phyloP scores from a whole-genome alignment of 768 basidiomycete species.

The Agrocybe pediades region DNA sequence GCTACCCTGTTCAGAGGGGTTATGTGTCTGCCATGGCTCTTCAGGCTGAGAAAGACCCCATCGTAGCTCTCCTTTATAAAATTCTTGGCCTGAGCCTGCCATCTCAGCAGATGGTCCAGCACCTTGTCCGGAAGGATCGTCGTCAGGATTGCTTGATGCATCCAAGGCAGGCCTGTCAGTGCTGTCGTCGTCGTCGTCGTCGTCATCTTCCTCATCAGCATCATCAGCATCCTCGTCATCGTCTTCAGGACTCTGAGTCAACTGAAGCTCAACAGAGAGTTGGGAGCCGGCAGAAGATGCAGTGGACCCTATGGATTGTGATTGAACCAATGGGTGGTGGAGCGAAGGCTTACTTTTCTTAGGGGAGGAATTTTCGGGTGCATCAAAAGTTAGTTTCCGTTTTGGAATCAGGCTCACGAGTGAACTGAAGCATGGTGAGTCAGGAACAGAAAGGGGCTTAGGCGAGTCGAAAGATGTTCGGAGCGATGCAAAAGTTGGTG shows the following conservation, averaged over 20 bases:
- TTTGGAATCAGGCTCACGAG: conserved; percentile 15
- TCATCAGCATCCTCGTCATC: conserved; percentile 11
- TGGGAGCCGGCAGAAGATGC: conserved; percentile 37
- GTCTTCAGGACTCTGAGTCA: conserved; percentile 41
- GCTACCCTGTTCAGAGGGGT: background rate
- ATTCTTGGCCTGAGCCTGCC: background rate
- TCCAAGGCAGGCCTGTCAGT: too few relatives aligned
- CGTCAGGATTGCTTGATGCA: background rate
- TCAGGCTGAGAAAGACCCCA: conserved; percentile 7
- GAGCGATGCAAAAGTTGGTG: conserved; percentile 23
- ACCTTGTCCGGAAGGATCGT: background rate
- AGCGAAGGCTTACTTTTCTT: background rate
- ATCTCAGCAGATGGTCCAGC: background rate
- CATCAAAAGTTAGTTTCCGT: conserved; percentile 4
- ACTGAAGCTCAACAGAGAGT: conserved; percentile 47
- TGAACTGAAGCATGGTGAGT: conserved; percentile 25
- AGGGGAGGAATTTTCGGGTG: background rate
- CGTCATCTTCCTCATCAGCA: background rate
- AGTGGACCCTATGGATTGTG: conserved; percentile 13
- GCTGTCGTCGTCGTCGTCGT: background rate
- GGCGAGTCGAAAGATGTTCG: conserved; percentile 20
- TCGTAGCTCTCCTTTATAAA: conserved; percentile 9
- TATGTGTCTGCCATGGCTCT: background rate
- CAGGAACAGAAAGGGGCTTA: conserved; percentile 20
- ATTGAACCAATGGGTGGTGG: conserved; percentile 11